Base-by-base conservation (phyloP, 1,139 yeast species). In the Sporopachydermia cereana region DNA sequence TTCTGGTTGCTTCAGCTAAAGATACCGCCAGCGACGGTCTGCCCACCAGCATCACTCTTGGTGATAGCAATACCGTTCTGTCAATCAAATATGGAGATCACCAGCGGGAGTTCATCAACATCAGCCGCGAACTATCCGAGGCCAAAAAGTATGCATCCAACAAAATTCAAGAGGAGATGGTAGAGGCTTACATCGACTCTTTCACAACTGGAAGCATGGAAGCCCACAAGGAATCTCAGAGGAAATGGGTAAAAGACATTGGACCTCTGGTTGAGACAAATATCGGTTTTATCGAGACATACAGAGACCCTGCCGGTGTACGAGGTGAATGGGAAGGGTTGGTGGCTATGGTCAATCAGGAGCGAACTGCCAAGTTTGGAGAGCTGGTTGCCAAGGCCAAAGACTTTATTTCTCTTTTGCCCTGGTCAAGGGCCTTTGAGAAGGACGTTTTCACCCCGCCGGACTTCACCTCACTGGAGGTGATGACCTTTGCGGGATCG, bases 261-360 rank as follows among this genome's bases (percentile, higher is more conserved):
- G 81, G 85, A 4, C 96, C 96, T 14, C 68, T 68, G 31, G 89
- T 86, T 24, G 96, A 86, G 63, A 79, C 91, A 42, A 84, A 86
- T 58, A 76, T 85, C 54, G 96, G 96, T 0, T 86, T 85, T 59
- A 85, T 86, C 55, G 96, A 86, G 66, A 85, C 95, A 25, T 86
- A 86, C 64, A 73, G 96, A 61, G 96, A 85, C 59, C 95, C 95
- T 16, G 76, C 89, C 18, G 95, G 95, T 43, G 86, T 85, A 42
- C 76, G 91, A 58, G 96, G 95, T 49, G 96, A 86, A 64, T 86
- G 93, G 91, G 95, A 86, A 66, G 88, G 95, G 29, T 67, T 86
- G 43, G 93, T 86, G 36, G 93, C 95, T n/a, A 83, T 85, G 77
- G 94, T 85, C 46, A 84, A 86, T 62, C 81, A 82, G 57, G 91